Evolutionary conservation across 176 grass and related monocot genomes (phyloP).

Genomic region (Musa itinerans): DNA sequence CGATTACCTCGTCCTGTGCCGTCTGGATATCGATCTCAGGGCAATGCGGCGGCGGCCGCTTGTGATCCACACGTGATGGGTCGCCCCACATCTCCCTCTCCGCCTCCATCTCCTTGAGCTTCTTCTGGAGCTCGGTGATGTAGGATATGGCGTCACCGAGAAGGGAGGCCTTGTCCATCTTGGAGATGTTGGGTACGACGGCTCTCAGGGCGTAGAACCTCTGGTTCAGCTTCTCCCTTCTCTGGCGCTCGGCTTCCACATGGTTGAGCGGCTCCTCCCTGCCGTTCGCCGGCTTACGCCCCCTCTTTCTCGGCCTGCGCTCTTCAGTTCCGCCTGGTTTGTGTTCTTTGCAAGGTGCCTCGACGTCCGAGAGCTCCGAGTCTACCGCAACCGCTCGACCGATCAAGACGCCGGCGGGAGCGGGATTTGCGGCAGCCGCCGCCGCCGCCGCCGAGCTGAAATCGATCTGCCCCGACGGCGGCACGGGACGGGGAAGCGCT

Average conservation of each 20-base stretch:
- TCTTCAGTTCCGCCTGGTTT: neutral
- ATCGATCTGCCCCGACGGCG: slow-evolving; percentile 13
- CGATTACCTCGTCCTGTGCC: slow-evolving; percentile 4
- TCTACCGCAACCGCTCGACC: slow-evolving; percentile 1
- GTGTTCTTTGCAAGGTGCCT: slow-evolving; percentile 10
- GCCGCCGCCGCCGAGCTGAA: neutral
- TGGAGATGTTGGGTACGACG: slow-evolving; percentile 19
- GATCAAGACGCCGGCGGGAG: neutral
- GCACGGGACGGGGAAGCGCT: neutral
- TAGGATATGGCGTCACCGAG: slow-evolving; percentile 21
- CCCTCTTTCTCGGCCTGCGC: slow-evolving; percentile 15
- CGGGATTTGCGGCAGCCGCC: neutral
- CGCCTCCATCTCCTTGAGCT: slow-evolving; percentile 15
- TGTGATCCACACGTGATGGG: neutral
- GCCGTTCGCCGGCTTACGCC: slow-evolving; percentile 17
- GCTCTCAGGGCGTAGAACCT: slow-evolving; percentile 22
- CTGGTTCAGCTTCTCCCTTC: slow-evolving; percentile 22
- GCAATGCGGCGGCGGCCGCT: neutral
- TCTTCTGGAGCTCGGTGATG: slow-evolving; percentile 20
- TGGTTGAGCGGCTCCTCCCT: slow-evolving; percentile 20
- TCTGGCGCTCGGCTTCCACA: slow-evolving; percentile 22
- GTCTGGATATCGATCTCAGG: slow-evolving; percentile 16
- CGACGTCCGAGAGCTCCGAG: slow-evolving; percentile 9
- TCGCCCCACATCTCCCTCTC: slow-evolving; percentile 16
- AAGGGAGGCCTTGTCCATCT: slow-evolving; percentile 26